A percentile compares a stretch with the other conserved stretches of the same genome.
phyloP scores from a whole-genome alignment of 352 stramenopile genomes.

The Pythium pectinolyticum region DNA sequence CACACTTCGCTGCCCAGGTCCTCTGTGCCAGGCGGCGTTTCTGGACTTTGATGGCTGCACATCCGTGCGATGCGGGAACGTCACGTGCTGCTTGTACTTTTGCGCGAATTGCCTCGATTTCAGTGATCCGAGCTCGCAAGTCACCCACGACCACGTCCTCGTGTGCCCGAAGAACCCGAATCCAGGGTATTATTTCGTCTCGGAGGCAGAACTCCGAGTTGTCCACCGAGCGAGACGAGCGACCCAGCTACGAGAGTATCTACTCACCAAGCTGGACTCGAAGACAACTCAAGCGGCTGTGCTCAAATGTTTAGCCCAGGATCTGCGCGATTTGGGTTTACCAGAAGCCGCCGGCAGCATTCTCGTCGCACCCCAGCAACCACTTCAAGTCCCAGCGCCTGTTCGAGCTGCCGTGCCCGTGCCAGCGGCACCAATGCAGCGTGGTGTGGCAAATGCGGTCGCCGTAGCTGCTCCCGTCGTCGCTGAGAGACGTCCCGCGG shows the following conservation, averaged over 20 bases:
- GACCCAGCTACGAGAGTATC: slow-evolving; percentile 2
- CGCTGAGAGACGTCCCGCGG: neutral
- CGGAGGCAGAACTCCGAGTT: neutral
- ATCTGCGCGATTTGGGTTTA: neutral
- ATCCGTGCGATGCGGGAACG: slow-evolving; percentile 25
- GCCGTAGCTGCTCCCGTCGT: neutral
- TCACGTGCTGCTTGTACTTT: slow-evolving; percentile 16
- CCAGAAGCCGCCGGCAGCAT: neutral
- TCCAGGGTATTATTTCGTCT: slow-evolving; percentile 11
- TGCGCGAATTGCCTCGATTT: slow-evolving; percentile 27
- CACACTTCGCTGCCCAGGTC: slow-evolving; percentile 25
- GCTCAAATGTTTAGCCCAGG: neutral
- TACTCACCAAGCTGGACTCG: neutral
- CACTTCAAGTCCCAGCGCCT: neutral
- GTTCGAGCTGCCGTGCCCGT: neutral
- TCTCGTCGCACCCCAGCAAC: neutral
- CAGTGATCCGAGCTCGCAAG: neutral
- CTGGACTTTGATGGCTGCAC: slow-evolving; percentile 31
- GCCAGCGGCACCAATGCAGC: neutral
- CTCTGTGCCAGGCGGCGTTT: slow-evolving; percentile 24
- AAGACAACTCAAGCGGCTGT: neutral
- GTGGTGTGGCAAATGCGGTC: neutral
- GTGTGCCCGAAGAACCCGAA: slow-evolving; percentile 20
- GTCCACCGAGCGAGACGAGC: slow-evolving; percentile 7
- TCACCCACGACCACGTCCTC: slow-evolving; percentile 20